Conservation (phyloP, 225 moss, liverwort and hornwort species). For the Pleurozium schreberi region DNA sequence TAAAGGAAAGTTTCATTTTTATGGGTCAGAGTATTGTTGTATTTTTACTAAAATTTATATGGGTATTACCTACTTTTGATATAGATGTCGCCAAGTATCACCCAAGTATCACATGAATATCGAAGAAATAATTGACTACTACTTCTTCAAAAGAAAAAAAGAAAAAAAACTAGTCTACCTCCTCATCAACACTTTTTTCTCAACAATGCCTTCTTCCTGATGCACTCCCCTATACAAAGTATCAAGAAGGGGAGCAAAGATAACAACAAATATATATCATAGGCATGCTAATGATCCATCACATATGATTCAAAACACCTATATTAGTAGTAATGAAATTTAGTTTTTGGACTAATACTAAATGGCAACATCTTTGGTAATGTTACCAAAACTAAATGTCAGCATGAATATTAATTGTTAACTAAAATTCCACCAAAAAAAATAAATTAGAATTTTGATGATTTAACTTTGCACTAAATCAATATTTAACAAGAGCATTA, state of each 20-base stretch:
- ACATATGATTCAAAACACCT: neutral
- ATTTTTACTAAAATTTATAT: too few relatives aligned
- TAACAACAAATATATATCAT: neutral
- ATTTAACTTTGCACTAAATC: neutral
- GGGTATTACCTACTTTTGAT: too few relatives aligned
- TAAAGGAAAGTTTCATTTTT: too few relatives aligned
- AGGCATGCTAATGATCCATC: neutral
- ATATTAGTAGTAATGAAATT: neutral
- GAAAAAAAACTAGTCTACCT: too few relatives aligned
- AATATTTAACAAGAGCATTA: neutral
- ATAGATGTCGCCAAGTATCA: too few relatives aligned
- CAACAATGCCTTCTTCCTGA: fast-evolving
- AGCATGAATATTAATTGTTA: neutral
- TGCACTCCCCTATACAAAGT: neutral
- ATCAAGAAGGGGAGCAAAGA: neutral
- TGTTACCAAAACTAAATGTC: neutral
- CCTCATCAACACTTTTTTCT: neutral
- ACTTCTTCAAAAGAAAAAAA: too few relatives aligned
- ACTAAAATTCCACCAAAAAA: neutral
- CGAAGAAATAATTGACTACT: too few relatives aligned
- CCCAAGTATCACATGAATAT: too few relatives aligned
- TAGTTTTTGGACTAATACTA: neutral
- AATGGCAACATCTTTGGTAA: neutral
- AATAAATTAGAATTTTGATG: neutral
- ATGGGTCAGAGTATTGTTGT: too few relatives aligned